Evolutionary conservation across 345 rosid genomes (phyloP).

Genomic region (Geranium rotundifolium): DNA sequence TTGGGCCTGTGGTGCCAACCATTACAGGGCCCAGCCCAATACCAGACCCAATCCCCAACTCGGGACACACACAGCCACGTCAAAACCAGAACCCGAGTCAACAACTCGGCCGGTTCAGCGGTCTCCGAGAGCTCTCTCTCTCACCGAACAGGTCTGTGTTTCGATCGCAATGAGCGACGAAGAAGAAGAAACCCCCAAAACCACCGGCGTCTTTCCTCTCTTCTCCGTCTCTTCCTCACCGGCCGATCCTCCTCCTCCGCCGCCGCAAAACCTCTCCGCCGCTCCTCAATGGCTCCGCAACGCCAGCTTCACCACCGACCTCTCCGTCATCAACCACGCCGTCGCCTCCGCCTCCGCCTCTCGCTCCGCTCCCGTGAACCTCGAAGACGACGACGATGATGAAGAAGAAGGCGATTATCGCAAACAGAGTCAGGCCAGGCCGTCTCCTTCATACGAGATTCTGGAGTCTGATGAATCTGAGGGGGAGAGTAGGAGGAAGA

Average conservation of each 20-base stretch:
- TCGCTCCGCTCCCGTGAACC: conserved; percentile 7
- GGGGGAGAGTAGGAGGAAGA: conserved; percentile 20
- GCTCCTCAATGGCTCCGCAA: conserved; percentile 65
- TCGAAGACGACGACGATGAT: conserved; percentile 12
- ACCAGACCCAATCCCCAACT: neutral
- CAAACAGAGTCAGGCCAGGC: conserved; percentile 5
- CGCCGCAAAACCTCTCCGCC: conserved; percentile 3
- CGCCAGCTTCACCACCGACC: conserved; percentile 71
- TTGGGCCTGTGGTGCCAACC: too few species aligned
- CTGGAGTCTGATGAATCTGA: conserved; percentile 19
- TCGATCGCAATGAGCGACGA: neutral
- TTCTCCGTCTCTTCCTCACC: conserved; percentile 18
- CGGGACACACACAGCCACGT: neutral
- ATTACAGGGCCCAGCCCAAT: neutral
- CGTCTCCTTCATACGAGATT: conserved; percentile 29
- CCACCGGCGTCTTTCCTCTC: conserved; percentile 31
- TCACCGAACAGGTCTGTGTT: too few species aligned
- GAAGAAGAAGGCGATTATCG: conserved; percentile 28
- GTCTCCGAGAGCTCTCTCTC: neutral
- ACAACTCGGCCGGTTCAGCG: neutral
- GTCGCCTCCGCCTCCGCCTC: conserved; percentile 21
- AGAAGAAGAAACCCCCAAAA: neutral
- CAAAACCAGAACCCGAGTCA: neutral
- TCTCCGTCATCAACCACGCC: conserved; percentile 42
- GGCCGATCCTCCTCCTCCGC: conserved; percentile 11